Base-by-base conservation (phyloP, 192 early-diverging fungal genomes). In the Linnemannia schmuckeri region DNA sequence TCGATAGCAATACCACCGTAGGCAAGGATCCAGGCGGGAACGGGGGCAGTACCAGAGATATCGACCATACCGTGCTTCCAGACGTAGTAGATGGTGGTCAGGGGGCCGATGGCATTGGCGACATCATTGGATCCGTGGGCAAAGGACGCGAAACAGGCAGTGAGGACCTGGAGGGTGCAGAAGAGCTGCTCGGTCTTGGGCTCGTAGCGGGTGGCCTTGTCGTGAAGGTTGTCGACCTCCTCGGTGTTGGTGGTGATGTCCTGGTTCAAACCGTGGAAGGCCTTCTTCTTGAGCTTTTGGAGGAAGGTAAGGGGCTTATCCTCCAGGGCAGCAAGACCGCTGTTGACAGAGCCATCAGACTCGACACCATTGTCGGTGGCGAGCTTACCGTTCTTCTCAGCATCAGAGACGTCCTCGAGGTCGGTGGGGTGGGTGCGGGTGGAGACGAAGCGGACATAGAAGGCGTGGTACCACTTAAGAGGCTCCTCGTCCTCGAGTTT, bases 51-150 rank as follows among this genome's bases (percentile, higher is more conserved):
- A 17, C 89, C 90, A n/a, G 75, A 61, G 38, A 86, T 68, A 27
- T 92, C 90, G 20, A 93, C 92, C 17, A 55, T 55, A 35, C 71
- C 83, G 35, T 78, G 24, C 61, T 87, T 71, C 95, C 96, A 97
- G 78, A 95, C 90, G 68, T 90, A 88, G 80, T 91, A 96, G 52
- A 97, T 95, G 35, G 95, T 89, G 0, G 96, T 88, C 54, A 97
- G 81, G 18, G 96, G 96, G 30, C 96, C 96, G 71, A 96, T 93
- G 41, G 96, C 96, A 82, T 97, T 97, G 77, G 96, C 92, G 27
- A 97, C 96, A 89, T 97, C 96, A 90, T 97, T 97, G 75, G 93
- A 93, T 37, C 96, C 96, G 91, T 97, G 96, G 33, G 94, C 92
- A 88, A 97, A 97, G 71, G 96, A 97, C 24, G 96, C 94, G 57